Evolutionary conservation across 2,329 filamentous ascomycete genomes (phyloP), one percentile per base, ranked within the genome.

Genomic region (Diaporthe citriasiana): DNA sequence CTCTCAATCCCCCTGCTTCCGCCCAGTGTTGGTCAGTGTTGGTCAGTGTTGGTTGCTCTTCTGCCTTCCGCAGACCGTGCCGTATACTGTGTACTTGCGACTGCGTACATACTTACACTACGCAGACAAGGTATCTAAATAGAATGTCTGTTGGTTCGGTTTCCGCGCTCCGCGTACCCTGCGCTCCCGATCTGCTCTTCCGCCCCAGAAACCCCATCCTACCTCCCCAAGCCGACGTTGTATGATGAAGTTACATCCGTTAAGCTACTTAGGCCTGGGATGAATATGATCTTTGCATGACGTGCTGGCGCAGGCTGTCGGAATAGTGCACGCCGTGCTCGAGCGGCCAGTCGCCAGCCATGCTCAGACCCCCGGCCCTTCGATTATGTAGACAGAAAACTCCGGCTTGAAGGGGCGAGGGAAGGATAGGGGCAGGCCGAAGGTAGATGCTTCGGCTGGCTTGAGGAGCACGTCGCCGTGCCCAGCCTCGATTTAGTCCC

Each of bases 331-430:
- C 56, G 22, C 40, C 56, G 33, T 40, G 56, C 56, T 59, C 35
- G 22, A 59, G 0, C 0, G 35, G 56, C 56, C 33, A 38, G 12
- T 40, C 33, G 22, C 33, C 12, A 38, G 22, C 56, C 19, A 35
- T 17, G 56, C 76, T 75, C 73, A 78, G 75, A 66, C 60, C 40
- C 38, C 77, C 19, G n/a, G 76, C 75, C 9, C 72, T 38, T 81
- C 76, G n/a, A 82, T 63, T 22, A 82, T 70, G 60, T 81, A 82
- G 15, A 81, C 60, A 7, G 78, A 78, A 6, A 75, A 45, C 56
- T 81, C 81, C 79, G 80, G 82, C 0, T 80, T 80, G 69, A 81
- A 82, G 4, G 76, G 60, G 68, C 80, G 79, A 0, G 79, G 73
- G 5, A 56, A 56, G 17, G 53, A 56, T 2, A 22, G 71, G 3